A percentile compares a stretch with the other conserved stretches of the same genome.
Evolutionary conservation across 2,329 filamentous ascomycete genomes (phyloP).

Genomic region (Stagonosporopsis tanaceti): DNA sequence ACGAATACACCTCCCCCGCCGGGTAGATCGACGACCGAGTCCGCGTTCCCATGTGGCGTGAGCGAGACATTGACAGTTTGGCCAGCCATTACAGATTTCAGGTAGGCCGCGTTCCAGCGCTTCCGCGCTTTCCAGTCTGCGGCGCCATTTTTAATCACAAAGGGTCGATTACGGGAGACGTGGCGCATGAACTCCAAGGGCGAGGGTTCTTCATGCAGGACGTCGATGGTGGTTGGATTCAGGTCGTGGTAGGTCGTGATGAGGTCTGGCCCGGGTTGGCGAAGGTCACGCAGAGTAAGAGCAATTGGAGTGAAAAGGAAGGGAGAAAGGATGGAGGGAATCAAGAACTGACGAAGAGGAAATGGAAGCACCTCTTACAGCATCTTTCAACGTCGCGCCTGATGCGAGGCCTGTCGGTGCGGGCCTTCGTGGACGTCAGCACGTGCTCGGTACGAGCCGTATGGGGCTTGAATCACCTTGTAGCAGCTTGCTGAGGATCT

Average conservation of each 20-base stretch:
- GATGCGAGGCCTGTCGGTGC: slow-evolving; percentile 42
- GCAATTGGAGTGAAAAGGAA: neutral
- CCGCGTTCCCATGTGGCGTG: slow-evolving; percentile 73
- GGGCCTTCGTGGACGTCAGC: slow-evolving; percentile 26
- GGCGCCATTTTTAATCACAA: slow-evolving; percentile 72
- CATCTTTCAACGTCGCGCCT: slow-evolving; percentile 36
- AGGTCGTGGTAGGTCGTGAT: slow-evolving; percentile 77
- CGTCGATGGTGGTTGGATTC: slow-evolving; percentile 68
- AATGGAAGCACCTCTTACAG: slow-evolving; percentile 48
- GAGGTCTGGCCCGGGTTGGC: slow-evolving; percentile 50
- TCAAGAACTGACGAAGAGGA: neutral
- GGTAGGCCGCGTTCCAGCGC: slow-evolving; percentile 69
- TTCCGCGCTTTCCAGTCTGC: slow-evolving; percentile 68
- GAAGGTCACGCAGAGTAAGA: neutral
- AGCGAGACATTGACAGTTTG: slow-evolving; percentile 76
- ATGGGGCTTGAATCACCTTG: slow-evolving; percentile 23
- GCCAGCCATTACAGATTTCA: slow-evolving; percentile 63
- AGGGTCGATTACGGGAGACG: slow-evolving; percentile 76
- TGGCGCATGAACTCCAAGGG: slow-evolving; percentile 82
- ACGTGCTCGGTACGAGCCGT: neutral
- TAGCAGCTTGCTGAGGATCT: slow-evolving; percentile 20
- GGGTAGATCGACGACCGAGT: slow-evolving; percentile 69
- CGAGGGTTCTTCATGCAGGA: slow-evolving; percentile 70
- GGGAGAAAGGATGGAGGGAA: neutral
- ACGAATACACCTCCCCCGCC: slow-evolving; percentile 64